phyloP scores from a whole-genome alignment of 805 yeast genomes.

The Kuraishia piskuri region DNA sequence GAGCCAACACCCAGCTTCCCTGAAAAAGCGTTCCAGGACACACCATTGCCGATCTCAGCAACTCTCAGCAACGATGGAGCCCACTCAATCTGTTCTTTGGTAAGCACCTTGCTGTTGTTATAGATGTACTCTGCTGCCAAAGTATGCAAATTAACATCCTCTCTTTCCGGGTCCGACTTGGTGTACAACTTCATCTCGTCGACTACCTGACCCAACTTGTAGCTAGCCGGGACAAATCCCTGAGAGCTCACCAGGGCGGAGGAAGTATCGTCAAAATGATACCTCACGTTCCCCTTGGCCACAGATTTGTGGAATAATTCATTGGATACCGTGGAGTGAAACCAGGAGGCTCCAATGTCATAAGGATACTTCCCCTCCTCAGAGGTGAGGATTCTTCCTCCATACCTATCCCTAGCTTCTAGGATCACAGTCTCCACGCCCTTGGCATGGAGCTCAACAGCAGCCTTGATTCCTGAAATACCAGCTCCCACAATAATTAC shows the following conservation, averaged over 20 bases:
- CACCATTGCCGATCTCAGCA: constrained; percentile 71
- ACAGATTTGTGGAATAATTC: constrained; percentile 35
- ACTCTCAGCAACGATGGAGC: constrained; percentile 9
- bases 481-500: constrained; percentile 50
- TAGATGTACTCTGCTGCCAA: constrained; percentile 38
- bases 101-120: constrained; percentile 33
- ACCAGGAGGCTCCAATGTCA: constrained; percentile 92
- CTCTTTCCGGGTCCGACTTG: constrained; percentile 27
- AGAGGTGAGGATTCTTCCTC: constrained; percentile 58
- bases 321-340: constrained; percentile 72
- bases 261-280: constrained; percentile 24
- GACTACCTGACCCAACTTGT: constrained; percentile 25
- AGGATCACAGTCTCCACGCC: constrained; percentile 32
- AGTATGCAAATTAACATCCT: constrained; percentile 47
- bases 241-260: constrained; percentile 18
- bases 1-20: constrained; percentile 48
- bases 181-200: constrained; percentile 22
- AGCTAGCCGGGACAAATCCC: constrained; percentile 13
- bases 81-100: background rate
- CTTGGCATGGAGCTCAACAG: constrained; percentile 25
- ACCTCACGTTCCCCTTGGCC: constrained; percentile 14
- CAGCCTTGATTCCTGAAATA: constrained; percentile 43
- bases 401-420: constrained; percentile 50
- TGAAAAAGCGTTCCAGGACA: constrained; percentile 55
- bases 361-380: constrained; percentile 23